Conservation (phyloP, 345 rosid genomes). For the Pistacia integerrima region DNA sequence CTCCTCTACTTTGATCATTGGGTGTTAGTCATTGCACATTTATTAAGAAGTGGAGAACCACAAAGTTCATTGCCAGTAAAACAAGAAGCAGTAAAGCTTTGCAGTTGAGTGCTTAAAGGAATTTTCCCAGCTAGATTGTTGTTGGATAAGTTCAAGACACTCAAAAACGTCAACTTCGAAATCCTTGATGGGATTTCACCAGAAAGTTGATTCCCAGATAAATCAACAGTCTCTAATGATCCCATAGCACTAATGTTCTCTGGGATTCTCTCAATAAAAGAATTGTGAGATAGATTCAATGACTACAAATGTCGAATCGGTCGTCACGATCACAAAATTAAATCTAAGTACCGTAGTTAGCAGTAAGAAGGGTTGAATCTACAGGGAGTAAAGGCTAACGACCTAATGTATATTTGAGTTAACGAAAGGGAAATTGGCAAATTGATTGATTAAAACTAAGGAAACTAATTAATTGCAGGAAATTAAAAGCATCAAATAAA, state of each 20-base stretch:
- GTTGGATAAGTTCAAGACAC: background rate
- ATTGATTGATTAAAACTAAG: too few relatives aligned
- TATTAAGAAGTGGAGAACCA: background rate
- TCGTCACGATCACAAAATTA: too few relatives aligned
- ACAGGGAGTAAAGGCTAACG: too few relatives aligned
- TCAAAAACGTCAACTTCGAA: constrained; percentile 4
- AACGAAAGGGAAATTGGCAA: too few relatives aligned
- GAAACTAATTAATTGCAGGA: too few relatives aligned
- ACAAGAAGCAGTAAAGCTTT: background rate
- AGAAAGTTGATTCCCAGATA: constrained; percentile 14
- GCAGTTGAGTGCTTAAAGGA: too few relatives aligned
- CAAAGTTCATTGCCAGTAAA: background rate
- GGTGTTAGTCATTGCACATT: background rate
- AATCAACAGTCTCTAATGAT: constrained; percentile 9
- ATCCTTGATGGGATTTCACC: constrained; percentile 20
- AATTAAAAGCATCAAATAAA: too few relatives aligned
- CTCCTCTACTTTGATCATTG: background rate
- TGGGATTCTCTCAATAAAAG: background rate
- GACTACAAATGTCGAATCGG: too few relatives aligned
- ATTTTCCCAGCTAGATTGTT: background rate
- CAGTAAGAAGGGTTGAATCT: too few relatives aligned
- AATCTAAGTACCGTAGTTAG: too few relatives aligned
- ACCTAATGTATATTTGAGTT: too few relatives aligned
- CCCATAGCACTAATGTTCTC: constrained; percentile 12
- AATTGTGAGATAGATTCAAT: constrained; percentile 20